Evolutionary conservation across 352 stramenopile genomes (phyloP), one percentile per base, ranked within the genome.

Genomic region (Stramenopiles sp.): DNA sequence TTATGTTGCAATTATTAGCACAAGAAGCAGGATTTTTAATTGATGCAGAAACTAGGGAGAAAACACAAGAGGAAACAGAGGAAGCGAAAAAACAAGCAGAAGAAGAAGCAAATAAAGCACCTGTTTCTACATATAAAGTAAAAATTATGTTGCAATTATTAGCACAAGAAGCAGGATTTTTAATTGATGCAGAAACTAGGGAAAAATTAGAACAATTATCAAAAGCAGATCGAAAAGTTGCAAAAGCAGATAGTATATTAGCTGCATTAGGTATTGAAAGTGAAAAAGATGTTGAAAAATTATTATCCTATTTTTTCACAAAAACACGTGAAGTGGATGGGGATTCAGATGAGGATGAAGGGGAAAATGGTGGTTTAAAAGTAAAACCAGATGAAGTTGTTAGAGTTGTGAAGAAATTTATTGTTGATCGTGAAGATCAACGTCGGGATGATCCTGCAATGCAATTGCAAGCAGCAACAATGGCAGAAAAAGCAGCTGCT

Each of bases 141-240:
- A 92, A 92, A 82, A 87, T 91, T 80, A 93, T 95, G 87, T 84
- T 95, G 43, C 87, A 89, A 81, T 84, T 96, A 81, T 82, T 96
- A 1, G 85, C 88, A 0, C 84, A 84, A 0, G 91, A 96, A 80
- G 90, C 91, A 6, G 91, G 89, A 0, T 96, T 96, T 77, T 82
- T 96, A 4, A 87, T 96, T 7, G 90, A 94, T 38, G 81, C 84
- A 1, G 91, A 82, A 73, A 87, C 94, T 0, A 86, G 90, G 38
- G 85, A 92, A 73, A 89, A 88, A 7, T 82, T 95, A 0, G 89
- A 94, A 20, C 65, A 87, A 91, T 32, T 87, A 6, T 32, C n/a
- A 32, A 29, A 30, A 78, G 79, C 73, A 23, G 81, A 92, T 53
- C 89, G 89, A 0, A 89, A 93, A 63, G 81, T 95, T 0, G 87